Percentiles rank a stretch among this genome's conserved stretches.
Evolutionary conservation across 2,329 filamentous ascomycete species (phyloP).

Genomic region (Beauveria pseudobassiana): DNA sequence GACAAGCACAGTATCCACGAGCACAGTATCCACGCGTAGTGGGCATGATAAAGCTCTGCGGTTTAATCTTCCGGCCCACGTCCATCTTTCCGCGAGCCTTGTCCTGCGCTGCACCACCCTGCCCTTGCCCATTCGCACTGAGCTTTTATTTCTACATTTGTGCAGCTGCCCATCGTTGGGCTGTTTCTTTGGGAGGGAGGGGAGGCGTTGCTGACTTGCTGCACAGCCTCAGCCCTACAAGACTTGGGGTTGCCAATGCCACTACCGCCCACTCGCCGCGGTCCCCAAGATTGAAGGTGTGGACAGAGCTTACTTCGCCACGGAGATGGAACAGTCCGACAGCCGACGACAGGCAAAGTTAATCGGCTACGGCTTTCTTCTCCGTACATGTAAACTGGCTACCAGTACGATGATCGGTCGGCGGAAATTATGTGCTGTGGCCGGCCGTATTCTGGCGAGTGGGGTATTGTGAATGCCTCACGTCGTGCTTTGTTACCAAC

Average conservation of each 20-base stretch:
- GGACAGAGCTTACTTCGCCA: background rate
- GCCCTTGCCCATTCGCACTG: background rate
- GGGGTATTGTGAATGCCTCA: background rate
- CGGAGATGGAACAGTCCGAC: background rate
- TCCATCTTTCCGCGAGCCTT: background rate
- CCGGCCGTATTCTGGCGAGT: background rate
- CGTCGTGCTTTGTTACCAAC: background rate
- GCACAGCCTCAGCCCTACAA: conserved; percentile 9
- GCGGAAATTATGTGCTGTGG: background rate
- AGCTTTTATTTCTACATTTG: background rate
- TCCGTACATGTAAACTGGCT: background rate
- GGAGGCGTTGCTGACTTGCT: background rate
- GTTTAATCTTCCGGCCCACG: background rate
- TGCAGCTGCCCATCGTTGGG: background rate
- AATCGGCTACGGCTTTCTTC: conserved; percentile 1
- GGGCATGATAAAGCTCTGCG: background rate
- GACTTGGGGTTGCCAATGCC: background rate
- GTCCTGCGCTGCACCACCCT: background rate
- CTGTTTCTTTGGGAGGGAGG: too few relatives aligned
- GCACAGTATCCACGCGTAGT: background rate
- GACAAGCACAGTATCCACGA: background rate
- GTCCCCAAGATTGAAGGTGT: background rate
- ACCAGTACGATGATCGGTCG: background rate
- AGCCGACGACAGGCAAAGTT: background rate
- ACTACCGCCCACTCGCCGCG: background rate